Percentiles rank a stretch among this genome's conserved stretches.
These are phyloP conservation scores for Petunia hybrid DNA, from an alignment of 305 asterid species.

Conservation along the genomic window DNA sequence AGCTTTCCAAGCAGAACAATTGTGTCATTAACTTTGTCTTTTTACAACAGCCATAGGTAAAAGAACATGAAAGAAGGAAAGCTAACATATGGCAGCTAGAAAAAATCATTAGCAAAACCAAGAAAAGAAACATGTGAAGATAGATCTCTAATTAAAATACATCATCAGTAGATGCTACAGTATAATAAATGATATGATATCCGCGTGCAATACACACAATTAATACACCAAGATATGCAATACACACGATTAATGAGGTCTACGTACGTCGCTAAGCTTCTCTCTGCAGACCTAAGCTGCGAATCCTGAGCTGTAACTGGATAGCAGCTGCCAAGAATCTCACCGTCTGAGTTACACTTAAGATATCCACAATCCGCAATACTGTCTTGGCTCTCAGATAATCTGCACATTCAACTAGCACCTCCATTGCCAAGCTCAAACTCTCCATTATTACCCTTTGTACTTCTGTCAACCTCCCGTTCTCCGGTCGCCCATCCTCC, in stretches of 20 bases:
- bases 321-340: conserved; percentile 45
- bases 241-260: not conserved
- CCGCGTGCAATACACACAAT: too few relatives aligned
- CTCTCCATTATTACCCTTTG: conserved; percentile 32
- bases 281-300: conserved; percentile 39
- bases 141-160: too few relatives aligned
- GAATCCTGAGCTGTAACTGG: conserved; percentile 40
- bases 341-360: conserved; percentile 38
- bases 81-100: too few relatives aligned
- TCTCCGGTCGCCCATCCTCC: conserved; percentile 23
- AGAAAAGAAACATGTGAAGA: too few relatives aligned
- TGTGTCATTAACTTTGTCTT: too few relatives aligned
- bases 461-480: conserved; percentile 26
- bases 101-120: too few relatives aligned
- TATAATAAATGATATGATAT: too few relatives aligned
- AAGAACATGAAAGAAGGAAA: too few relatives aligned
- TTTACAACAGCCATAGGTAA: too few relatives aligned
- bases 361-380: conserved; percentile 37
- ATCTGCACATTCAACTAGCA: conserved; percentile 45
- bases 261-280: conserved; percentile 19
- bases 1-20: too few relatives aligned
- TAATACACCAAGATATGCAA: not conserved
- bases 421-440: conserved; percentile 38
- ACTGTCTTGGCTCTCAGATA: conserved; percentile 37
- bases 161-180: too few relatives aligned